Base-by-base conservation (phyloP, 805 yeast species). In the Nakazawaea sp. region DNA sequence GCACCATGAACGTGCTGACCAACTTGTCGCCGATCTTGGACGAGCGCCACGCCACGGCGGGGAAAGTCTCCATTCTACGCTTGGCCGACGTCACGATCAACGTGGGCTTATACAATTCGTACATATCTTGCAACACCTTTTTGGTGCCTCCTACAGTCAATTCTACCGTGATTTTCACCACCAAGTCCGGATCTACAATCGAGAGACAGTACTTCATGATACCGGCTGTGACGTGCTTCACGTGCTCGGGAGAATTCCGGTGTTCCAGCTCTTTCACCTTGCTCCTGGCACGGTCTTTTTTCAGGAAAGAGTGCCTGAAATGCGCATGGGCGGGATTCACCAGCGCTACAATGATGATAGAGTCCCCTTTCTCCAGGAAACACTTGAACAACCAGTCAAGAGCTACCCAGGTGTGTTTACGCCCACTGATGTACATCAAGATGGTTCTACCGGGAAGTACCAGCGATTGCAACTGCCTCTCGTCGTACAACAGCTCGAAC, bases 331-430 rank as follows among this genome's bases (percentile, higher is more conserved):
- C 43, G 10, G 63, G 60, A 30, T 51, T 50, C 17, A 79, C 66
- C 3, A 80, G 62, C 1, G 88, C 68, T 5, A 75, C 70, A 6
- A 84, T 68, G 3, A 83, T 72, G 10, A 84, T 56, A 11, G 76
- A 68, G 54, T 84, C 95, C 7, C 87, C 85, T 46, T 77, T 62
- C 45, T 72, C 75, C 3, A 80, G 55, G 10, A 80, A 58, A 29
- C 65, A 59, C 32, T 64, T 64, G 37, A 82, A 56, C 5, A 75
- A 61, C 79, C 84, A 84, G 53, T 84, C 95, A 19, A 84, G 55
- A 1, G 87, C 78, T 9, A 81, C 86, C 95, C 95, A 84, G 0
- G 92, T 80, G 59, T 83, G 90, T 38, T 62, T 67, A 42, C 90
- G 61, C 3, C 87, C 94, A 45, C 78, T 67, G 21, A 84, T 62